phyloP scores from a whole-genome alignment of 2,329 filamentous ascomycete species.

The Metarhizium brunneum region DNA sequence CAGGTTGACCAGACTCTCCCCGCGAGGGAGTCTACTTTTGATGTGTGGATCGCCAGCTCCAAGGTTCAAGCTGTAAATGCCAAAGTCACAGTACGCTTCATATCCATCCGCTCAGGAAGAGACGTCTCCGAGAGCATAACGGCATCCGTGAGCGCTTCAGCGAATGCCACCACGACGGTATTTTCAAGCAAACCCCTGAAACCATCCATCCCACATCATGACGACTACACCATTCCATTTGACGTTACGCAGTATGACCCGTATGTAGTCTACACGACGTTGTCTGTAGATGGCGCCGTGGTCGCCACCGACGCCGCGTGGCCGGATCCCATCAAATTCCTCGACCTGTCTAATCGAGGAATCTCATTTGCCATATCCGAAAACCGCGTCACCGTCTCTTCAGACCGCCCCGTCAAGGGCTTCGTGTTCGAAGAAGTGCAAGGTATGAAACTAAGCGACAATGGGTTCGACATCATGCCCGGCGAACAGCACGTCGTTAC shows the following conservation, averaged over 20 bases:
- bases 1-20: too few species aligned
- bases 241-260: conserved; percentile 29
- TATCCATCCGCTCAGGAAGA: too few species aligned
- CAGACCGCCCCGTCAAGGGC: conserved; percentile 44
- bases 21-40: too few species aligned
- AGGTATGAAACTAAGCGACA: conserved; percentile 40
- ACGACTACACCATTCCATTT: conserved; percentile 10
- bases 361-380: conserved; percentile 21
- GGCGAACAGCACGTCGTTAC: conserved; percentile 23
- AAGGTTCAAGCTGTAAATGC: too few species aligned
- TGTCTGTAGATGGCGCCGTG: conserved; percentile 25
- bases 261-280: conserved; percentile 37
- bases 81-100: too few species aligned
- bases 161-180: conserved; percentile 32
- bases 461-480: conserved; percentile 49
- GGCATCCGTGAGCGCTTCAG: conserved; percentile 14
- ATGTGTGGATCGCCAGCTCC: too few species aligned
- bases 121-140: conserved; percentile 6
- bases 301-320: conserved; percentile 44
- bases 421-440: conserved; percentile 42
- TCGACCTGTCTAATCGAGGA: conserved; percentile 36
- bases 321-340: conserved; percentile 54
- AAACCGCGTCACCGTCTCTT: conserved; percentile 19
- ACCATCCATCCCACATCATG: background rate
- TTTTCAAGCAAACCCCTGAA: conserved; percentile 7